phyloP scores from a whole-genome alignment of 768 basidiomycete genomes.

The Lactarius quietus region DNA sequence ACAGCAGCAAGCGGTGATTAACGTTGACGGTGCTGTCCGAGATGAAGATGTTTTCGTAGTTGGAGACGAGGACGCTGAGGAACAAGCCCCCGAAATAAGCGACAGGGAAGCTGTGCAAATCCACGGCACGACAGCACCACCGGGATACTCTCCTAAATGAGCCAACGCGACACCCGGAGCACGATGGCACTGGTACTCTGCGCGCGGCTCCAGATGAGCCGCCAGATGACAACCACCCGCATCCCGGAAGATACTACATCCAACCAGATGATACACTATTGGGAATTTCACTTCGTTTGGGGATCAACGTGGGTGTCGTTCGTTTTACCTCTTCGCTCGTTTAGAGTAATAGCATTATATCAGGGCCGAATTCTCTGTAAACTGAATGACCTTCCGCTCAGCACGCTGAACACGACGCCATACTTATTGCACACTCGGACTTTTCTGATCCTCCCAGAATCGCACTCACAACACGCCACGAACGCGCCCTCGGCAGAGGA shows the following conservation, averaged over 20 bases:
- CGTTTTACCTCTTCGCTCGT: background rate
- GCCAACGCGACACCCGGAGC: background rate
- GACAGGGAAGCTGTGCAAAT: background rate
- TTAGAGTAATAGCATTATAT: slow-evolving; percentile 1
- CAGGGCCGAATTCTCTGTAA: slow-evolving; percentile 60
- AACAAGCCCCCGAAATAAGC: slow-evolving; percentile 26
- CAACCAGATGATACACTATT: slow-evolving; percentile 23
- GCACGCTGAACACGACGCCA: slow-evolving; percentile 64
- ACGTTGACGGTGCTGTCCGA: slow-evolving; percentile 51
- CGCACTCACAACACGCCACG: slow-evolving; percentile 28
- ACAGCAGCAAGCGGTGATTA: slow-evolving; percentile 26
- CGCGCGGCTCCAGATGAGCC: background rate
- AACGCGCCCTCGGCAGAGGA: slow-evolving; percentile 35
- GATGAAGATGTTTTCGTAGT: slow-evolving; percentile 65
- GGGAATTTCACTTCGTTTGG: slow-evolving; percentile 21
- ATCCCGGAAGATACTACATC: slow-evolving; percentile 20
- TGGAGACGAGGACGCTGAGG: slow-evolving; percentile 55
- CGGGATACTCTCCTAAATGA: background rate
- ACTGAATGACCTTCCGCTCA: slow-evolving; percentile 62
- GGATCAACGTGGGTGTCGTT: slow-evolving; percentile 49
- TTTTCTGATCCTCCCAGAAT: slow-evolving; percentile 51
- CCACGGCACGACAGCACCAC: background rate
- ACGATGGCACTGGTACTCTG: background rate
- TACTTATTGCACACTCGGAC: slow-evolving; percentile 70
- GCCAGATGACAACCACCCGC: background rate